Base-by-base conservation (phyloP, 345 rosid species). In the Erysimum cheiranthoides region DNA sequence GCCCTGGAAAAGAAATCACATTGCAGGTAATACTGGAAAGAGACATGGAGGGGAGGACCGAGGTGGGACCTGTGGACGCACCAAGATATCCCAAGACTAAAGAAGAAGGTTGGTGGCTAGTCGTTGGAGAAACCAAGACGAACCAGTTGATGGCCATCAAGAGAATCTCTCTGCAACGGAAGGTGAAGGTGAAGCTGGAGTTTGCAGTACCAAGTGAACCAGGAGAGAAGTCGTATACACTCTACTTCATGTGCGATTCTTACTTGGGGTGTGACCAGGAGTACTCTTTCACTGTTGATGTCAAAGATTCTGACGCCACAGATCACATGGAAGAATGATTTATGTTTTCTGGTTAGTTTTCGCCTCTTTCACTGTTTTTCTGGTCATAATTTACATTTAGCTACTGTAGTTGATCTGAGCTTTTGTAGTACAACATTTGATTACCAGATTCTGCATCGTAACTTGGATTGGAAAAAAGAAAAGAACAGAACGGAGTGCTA, bases 91-190 rank as follows among this genome's bases (percentile, higher is more conserved):
- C 96, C 2, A 87, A 89, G 82, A 79, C 85, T 62, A 92, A 90
- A 80, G 95, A 92, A 79, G 98, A 94, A 85, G 96, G 94, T 12
- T 94, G 97, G 97, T 92, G 98, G 96, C 90, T 94, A 4, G 95
- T 92, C 14, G 85, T 94, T 2, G 98, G 96, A 11, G 97, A 94
- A 53, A 79, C 88, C 5, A 86, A 83, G 84, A 86, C 84, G 60
- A 89, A 90, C 80, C 90, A 87, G 80, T 72, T 94, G 69, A 85
- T 90, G 45, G 92, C 92, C 46, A 87, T 87, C 77, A 91, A 91
- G 84, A 80, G 91, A 84, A 85, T 85, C 27, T 80, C 95, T 11
- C 85, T 92, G 68, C 96, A 86, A 71, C 81, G 86, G 79, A 92
- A 76, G 73, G 78, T 86, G 0, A 86, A 85, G 85, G 91, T 87